Conservation (phyloP, 2,329 filamentous ascomycete species). For the Helicocarpus griseus region DNA sequence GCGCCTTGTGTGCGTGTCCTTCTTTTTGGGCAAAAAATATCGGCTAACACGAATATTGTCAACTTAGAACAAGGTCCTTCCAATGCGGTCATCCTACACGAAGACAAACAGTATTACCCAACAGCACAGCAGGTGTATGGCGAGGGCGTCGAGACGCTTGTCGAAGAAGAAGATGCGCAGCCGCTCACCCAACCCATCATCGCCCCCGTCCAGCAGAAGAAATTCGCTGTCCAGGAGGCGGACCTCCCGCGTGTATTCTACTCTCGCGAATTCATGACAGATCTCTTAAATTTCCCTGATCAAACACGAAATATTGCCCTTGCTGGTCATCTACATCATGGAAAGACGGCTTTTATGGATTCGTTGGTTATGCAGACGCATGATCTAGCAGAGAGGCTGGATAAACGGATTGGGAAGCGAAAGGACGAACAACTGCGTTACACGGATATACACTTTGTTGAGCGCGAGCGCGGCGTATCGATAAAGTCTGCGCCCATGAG, state of each 20-base stretch:
- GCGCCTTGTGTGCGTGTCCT: neutral
- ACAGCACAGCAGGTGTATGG: constrained; percentile 96
- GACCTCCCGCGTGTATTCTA: constrained; percentile 84
- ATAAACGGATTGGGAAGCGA: constrained; percentile 70
- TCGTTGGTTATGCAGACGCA: constrained; percentile 96
- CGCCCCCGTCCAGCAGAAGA: constrained; percentile 85
- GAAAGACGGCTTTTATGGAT: constrained; percentile 97
- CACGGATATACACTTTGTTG: constrained; percentile 82
- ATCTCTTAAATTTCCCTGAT: constrained; percentile 91
- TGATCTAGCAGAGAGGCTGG: constrained; percentile 66
- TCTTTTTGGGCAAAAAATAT: neutral
- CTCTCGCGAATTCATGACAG: constrained; percentile 84
- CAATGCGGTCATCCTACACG: constrained; percentile 94
- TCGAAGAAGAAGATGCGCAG: constrained; percentile 95
- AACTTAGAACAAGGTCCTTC: constrained; percentile 66
- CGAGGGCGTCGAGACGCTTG: constrained; percentile 84
- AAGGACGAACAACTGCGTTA: constrained; percentile 87
- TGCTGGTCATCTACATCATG: constrained; percentile 88
- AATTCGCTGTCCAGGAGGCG: constrained; percentile 86
- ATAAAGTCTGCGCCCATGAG: constrained; percentile 94
- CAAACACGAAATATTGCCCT: constrained; percentile 89
- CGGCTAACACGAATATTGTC: constrained; percentile 17
- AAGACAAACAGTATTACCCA: constrained; percentile 99
- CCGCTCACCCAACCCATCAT: constrained; percentile 87
- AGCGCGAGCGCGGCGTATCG: constrained; percentile 81